Conservation (phyloP, 2,329 filamentous ascomycete genomes). For the Trichoderma simmonsii region DNA sequence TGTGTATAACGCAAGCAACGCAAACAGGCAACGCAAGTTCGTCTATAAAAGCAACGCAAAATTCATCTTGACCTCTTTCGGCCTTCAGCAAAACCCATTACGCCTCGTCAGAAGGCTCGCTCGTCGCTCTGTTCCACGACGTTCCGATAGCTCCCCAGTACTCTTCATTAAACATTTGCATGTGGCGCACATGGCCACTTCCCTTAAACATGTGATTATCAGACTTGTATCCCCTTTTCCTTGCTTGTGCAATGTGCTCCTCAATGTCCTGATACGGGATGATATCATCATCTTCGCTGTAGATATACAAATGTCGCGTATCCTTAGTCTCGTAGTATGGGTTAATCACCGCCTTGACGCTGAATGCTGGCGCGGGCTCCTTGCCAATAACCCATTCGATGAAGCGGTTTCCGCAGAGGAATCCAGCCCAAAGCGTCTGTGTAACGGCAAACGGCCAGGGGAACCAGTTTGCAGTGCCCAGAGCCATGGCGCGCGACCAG, state of each 20-base stretch:
- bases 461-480: slow-evolving; percentile 46
- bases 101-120: slow-evolving; percentile 1
- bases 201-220: slow-evolving; percentile 53
- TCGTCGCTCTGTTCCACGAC: slow-evolving; percentile 26
- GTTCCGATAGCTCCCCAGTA: slow-evolving; percentile 52
- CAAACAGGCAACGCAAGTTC: background rate
- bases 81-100: background rate
- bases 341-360: slow-evolving; percentile 37
- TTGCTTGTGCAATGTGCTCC: slow-evolving; percentile 48
- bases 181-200: slow-evolving; percentile 60
- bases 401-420: slow-evolving; percentile 38
- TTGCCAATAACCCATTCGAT: slow-evolving; percentile 37
- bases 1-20: background rate
- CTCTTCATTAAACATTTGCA: slow-evolving; percentile 51
- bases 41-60: slow-evolving; percentile 1
- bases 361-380: slow-evolving; percentile 41
- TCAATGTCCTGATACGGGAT: slow-evolving; percentile 56
- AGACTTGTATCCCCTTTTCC: slow-evolving; percentile 46
- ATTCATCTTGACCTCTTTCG: background rate
- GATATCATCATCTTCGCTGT: slow-evolving; percentile 56
- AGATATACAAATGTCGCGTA: slow-evolving; percentile 53
- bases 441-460: slow-evolving; percentile 50
- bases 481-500: slow-evolving; percentile 53
- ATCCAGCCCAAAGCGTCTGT: slow-evolving; percentile 44
- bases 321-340: slow-evolving; percentile 33